Evolutionary conservation across 441 rosid species (phyloP), one percentile per base, ranked within the genome.

Genomic region (Populus tomentosa): DNA sequence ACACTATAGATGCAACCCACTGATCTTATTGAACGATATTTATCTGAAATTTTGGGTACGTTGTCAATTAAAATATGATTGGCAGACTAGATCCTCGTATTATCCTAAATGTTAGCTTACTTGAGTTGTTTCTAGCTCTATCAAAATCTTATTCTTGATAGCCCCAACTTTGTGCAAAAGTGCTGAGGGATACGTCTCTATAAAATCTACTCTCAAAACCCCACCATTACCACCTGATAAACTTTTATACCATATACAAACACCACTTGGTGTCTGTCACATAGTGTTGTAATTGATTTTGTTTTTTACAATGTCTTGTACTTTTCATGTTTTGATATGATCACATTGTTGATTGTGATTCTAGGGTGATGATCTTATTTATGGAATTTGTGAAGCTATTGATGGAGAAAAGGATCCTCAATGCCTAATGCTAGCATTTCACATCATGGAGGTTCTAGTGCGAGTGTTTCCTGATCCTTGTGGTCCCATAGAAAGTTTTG

Each of bases 371-470:
- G n/a, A n/a, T n/a, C n/a, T n/a, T n/a, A n/a, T n/a, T n/a, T n/a
- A n/a, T n/a, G n/a, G n/a, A n/a, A n/a, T n/a, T n/a, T n/a, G n/a
- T n/a, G n/a, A n/a, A n/a, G 91, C 92, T 82, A 78, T 94, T 75
- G 98, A 92, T 78, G 94, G 87, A 78, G 99, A 95, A 87, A 94
- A 89, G 84, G 98, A 95, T 87, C 99, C 99, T 62, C 89, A 87
- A 16, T 95, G 99, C 84, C 82, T 94, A 86, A 74, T 91, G 83
- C 82, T 90, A 72, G 87, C 91, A 70, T 95, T 95, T 87, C 92
- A 87, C 84, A 89, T 94, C 79, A 84, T 94, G 69, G 92, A 91
- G 88, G 77, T 89, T 80, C 82, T 89, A 84, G 89, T 84, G 61
- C 86, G 53, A 81, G 78, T 89, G 69, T 91, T 89, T 84, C 90